Conservation (phyloP, 2,329 filamentous ascomycete genomes). For the Lasiodiplodia citricola region DNA sequence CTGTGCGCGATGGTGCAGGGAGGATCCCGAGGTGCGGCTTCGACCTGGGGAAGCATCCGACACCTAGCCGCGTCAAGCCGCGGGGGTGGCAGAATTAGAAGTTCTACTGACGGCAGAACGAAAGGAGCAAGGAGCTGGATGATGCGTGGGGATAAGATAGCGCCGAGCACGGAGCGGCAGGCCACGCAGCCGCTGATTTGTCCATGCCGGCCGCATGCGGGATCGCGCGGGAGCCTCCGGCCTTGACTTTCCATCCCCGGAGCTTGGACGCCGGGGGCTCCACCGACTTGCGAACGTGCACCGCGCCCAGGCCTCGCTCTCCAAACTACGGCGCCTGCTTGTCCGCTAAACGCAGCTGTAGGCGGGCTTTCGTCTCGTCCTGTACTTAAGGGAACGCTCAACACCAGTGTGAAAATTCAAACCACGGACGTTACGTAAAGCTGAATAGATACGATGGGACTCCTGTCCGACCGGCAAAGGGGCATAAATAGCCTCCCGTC, state of each 20-base stretch:
- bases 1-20: background rate
- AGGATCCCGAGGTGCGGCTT: background rate
- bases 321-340: background rate
- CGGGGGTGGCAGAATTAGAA: background rate
- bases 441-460: constrained; percentile 21
- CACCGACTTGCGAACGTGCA: background rate
- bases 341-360: constrained; percentile 26
- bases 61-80: background rate
- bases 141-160: constrained; percentile 16
- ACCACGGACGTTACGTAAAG: constrained; percentile 27
- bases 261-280: constrained; percentile 1
- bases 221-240: background rate
- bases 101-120: background rate
- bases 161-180: constrained; percentile 19
- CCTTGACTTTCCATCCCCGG: background rate
- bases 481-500: constrained; percentile 24
- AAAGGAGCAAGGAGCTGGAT: background rate
- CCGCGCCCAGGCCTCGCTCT: constrained; percentile 15
- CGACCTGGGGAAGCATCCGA: background rate
- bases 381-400: constrained; percentile 24
- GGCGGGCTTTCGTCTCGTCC: too few species aligned
- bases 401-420: constrained; percentile 27
- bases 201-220: background rate
- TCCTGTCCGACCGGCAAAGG: constrained; percentile 6
- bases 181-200: background rate